Percentiles rank a stretch among this genome's conserved stretches.
Conservation (phyloP, 176 grass and related monocot species). For the Poa annua region DNA sequence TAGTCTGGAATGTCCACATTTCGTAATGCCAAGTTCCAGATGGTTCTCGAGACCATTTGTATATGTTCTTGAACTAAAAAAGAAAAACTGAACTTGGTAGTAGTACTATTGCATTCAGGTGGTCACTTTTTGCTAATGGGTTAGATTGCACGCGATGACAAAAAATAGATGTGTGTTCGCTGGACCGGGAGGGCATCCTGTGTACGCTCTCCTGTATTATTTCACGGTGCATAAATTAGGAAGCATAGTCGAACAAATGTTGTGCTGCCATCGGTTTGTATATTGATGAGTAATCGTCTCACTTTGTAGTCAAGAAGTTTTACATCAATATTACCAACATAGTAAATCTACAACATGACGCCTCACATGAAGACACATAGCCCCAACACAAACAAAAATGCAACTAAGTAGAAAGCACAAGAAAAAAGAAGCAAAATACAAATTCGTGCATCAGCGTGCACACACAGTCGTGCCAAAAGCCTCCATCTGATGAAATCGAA, state of each 20-base stretch:
- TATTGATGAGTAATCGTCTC: background rate
- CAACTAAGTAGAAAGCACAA: background rate
- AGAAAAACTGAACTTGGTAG: background rate
- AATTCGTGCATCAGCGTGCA: background rate
- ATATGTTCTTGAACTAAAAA: background rate
- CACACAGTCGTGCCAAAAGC: background rate
- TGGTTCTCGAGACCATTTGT: slow-evolving; percentile 38
- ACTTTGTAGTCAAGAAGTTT: background rate
- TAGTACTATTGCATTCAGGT: background rate
- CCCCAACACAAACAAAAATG: background rate
- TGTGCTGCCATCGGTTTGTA: background rate
- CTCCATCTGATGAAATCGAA: background rate
- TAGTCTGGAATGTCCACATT: slow-evolving; percentile 10
- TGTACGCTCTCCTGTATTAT: too few relatives aligned
- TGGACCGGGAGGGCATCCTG: too few relatives aligned
- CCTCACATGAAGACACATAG: background rate
- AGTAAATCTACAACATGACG: background rate
- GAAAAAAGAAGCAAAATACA: background rate
- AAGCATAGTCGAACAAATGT: background rate
- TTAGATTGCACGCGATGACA: background rate
- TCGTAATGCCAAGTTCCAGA: background rate
- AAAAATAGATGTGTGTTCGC: too few relatives aligned
- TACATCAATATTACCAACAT: background rate
- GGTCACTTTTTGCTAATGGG: background rate
- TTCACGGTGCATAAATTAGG: too few relatives aligned